Evolutionary conservation across 1,139 yeast species (phyloP).

Genomic region (Meyerozyma carpophila): DNA sequence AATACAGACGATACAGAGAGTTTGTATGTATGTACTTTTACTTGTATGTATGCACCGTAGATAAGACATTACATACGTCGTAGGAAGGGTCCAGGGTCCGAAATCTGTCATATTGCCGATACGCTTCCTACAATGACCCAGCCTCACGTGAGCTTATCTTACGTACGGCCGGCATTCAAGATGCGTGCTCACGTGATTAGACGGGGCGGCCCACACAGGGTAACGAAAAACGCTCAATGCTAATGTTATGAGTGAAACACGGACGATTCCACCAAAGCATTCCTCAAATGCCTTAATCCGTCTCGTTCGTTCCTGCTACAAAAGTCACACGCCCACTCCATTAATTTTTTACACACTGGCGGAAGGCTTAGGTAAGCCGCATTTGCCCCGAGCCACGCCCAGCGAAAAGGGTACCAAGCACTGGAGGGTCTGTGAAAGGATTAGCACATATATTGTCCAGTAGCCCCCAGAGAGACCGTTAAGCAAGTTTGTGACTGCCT

Average conservation of each 20-base stretch:
- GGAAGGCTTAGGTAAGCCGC: background rate
- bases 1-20: background rate
- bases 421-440: background rate
- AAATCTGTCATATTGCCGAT: background rate
- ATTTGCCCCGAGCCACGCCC: conserved; percentile 1
- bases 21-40: no score
- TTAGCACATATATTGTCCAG: background rate
- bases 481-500: background rate
- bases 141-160: background rate
- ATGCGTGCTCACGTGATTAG: background rate
- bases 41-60: no score
- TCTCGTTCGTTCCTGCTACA: no score
- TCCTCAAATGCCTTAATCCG: no score
- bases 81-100: background rate
- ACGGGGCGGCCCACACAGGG: background rate
- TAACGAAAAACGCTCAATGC: background rate
- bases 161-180: background rate
- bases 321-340: no score
- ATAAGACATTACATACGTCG: no score
- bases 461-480: background rate
- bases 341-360: background rate
- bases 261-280: no score
- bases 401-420: conserved; percentile 1
- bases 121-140: background rate
- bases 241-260: no score